Percentiles rank a stretch among this genome's conserved stretches.
These are phyloP conservation scores for Parastagonospora avenae DNA, from an alignment of 2,329 filamentous ascomycete genomes.

Conservation along the genomic window DNA sequence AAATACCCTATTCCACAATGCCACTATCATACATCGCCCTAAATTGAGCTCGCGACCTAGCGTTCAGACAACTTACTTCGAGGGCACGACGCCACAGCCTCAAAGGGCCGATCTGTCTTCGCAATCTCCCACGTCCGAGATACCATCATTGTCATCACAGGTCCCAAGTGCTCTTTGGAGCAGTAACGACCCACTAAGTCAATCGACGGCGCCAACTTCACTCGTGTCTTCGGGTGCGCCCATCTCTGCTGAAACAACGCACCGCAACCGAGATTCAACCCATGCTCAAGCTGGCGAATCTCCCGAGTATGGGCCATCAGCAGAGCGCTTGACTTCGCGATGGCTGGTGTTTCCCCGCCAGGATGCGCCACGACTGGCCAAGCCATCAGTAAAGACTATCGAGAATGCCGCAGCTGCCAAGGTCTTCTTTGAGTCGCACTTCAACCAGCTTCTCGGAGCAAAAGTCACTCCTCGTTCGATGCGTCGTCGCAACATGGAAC, in stretches of 20 bases:
- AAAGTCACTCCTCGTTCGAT: conserved; percentile 63
- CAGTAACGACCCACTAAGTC: conserved; percentile 32
- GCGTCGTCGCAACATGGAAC: conserved; percentile 67
- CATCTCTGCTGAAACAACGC: conserved; percentile 35
- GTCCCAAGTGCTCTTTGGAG: conserved; percentile 33
- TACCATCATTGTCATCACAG: conserved; percentile 30
- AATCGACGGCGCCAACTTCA: conserved; percentile 44
- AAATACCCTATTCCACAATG: conserved; percentile 30
- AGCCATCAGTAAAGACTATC: conserved; percentile 63
- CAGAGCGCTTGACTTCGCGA: conserved; percentile 21
- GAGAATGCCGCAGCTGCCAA: conserved; percentile 83
- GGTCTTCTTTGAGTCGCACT: conserved; percentile 84
- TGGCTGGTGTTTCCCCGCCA: conserved; percentile 43
- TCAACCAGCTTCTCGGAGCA: conserved; percentile 68
- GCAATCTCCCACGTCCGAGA: conserved; percentile 18
- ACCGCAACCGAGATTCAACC: conserved; percentile 18
- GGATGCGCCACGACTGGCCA: conserved; percentile 34
- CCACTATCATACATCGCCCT: conserved; percentile 40
- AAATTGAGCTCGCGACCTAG: conserved; percentile 36
- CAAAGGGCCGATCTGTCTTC: conserved; percentile 5
- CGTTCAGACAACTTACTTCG: conserved; percentile 18
- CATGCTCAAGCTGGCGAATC: conserved; percentile 19
- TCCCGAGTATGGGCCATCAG: conserved; percentile 14
- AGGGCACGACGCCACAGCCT: conserved; percentile 3
- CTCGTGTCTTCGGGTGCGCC: conserved; percentile 39